Evolutionary conservation across 208 protist genomes (phyloP).

Genomic region (Herpetomonas samuelpessoai): DNA sequence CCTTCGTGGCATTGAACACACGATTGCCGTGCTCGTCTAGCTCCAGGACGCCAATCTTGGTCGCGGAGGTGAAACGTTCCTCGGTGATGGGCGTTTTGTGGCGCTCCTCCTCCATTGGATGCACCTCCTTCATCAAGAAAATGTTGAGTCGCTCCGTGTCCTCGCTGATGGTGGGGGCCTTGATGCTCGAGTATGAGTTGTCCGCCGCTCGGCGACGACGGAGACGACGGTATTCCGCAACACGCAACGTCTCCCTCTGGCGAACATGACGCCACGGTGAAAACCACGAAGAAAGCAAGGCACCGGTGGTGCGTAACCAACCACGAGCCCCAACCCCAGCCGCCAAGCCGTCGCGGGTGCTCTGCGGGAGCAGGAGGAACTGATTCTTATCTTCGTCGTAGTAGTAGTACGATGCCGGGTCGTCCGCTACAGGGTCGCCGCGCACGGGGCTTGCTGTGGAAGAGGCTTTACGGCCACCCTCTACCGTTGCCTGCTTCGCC

Average conservation of each 20-base stretch:
- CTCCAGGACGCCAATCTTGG: background rate
- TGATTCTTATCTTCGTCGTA: conserved; percentile 19
- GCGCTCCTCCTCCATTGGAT: conserved; percentile 16
- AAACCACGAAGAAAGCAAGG: background rate
- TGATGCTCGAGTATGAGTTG: background rate
- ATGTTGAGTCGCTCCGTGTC: conserved; percentile 42
- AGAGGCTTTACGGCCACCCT: too few species aligned
- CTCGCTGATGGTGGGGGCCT: conserved; percentile 22
- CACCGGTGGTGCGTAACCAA: too few species aligned
- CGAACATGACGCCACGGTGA: background rate
- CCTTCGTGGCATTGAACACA: background rate
- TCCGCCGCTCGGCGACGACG: background rate
- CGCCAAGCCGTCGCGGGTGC: background rate
- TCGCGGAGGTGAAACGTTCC: background rate
- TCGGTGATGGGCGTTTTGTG: background rate
- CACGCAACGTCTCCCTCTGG: background rate
- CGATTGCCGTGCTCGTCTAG: conserved; percentile 3
- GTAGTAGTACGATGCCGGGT: conserved; percentile 2
- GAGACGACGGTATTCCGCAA: background rate
- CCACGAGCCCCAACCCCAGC: too few species aligned
- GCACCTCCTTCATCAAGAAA: conserved; percentile 33
- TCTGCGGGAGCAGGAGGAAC: conserved; percentile 4
- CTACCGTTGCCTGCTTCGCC: background rate
- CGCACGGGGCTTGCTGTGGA: too few species aligned
- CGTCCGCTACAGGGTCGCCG: background rate